These are phyloP conservation scores for Rhynchospora breviuscula DNA, from an alignment of 176 grass and related monocot species.

Conservation along the genomic window DNA sequence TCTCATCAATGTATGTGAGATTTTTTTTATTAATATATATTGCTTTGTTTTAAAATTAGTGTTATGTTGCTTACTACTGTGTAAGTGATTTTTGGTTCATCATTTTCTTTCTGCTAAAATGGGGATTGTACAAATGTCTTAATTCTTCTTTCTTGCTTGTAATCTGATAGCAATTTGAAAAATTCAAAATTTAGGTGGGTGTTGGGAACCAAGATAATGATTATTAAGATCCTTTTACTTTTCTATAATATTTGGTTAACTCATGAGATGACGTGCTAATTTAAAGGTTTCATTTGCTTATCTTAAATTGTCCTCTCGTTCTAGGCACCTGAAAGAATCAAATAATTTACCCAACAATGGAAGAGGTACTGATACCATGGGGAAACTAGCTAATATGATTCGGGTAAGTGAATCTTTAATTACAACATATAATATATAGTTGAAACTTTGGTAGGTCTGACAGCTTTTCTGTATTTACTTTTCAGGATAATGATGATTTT, in stretches of 20 bases:
- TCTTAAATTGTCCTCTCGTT: neutral
- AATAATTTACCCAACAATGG: slow-evolving; percentile 41
- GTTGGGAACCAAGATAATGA: neutral
- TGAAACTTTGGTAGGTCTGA: neutral
- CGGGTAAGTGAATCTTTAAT: slow-evolving; percentile 29
- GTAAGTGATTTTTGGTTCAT: neutral
- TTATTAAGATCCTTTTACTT: neutral
- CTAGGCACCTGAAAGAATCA: slow-evolving; percentile 45
- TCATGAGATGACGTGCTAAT: neutral
- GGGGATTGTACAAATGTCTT: too few relatives aligned
- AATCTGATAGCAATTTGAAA: neutral
- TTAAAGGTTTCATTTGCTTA: neutral
- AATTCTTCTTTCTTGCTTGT: too few relatives aligned
- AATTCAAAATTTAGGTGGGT: neutral
- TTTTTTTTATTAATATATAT: neutral
- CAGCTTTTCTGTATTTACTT: neutral
- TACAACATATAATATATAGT: neutral
- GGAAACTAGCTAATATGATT: slow-evolving; percentile 72
- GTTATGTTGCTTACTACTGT: neutral
- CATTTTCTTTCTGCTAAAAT: too few relatives aligned
- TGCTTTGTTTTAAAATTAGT: neutral
- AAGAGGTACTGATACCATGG: slow-evolving; percentile 50
- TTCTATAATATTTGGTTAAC: neutral
- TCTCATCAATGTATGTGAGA: neutral
- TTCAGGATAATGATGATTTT: slow-evolving; percentile 88